phyloP scores from a whole-genome alignment of 2,329 filamentous ascomycete genomes.

The Hypoxylon sp. region DNA sequence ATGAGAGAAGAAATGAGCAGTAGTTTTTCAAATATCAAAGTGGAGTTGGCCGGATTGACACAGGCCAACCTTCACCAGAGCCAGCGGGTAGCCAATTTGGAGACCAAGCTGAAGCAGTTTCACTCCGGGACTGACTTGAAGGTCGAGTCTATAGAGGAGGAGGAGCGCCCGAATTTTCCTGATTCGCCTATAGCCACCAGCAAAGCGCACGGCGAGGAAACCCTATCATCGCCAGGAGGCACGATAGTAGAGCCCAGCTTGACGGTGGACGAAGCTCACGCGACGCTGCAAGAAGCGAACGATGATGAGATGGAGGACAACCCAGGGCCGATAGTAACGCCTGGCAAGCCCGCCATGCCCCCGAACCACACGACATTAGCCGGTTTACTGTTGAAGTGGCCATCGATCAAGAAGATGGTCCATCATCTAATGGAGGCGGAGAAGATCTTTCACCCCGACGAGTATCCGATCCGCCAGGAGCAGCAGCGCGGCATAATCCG shows the following conservation, averaged over 20 bases:
- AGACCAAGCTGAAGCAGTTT: constrained; percentile 44
- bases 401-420: constrained; percentile 72
- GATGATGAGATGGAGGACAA: constrained; percentile 61
- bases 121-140: constrained; percentile 45
- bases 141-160: constrained; percentile 47
- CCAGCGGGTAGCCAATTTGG: constrained; percentile 51
- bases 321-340: constrained; percentile 60
- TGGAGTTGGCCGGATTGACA: constrained; percentile 23
- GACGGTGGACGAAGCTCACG: constrained; percentile 45
- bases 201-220: constrained; percentile 36
- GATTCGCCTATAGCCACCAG: constrained; percentile 34
- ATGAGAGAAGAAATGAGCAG: constrained; percentile 49
- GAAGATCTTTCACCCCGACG: constrained; percentile 65
- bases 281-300: constrained; percentile 48
- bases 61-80: constrained; percentile 26
- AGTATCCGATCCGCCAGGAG: constrained; percentile 81
- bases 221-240: constrained; percentile 45
- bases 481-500: constrained; percentile 76
- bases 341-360: constrained; percentile 75
- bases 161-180: constrained; percentile 42
- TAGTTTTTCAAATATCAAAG: constrained; percentile 47
- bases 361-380: constrained; percentile 91
- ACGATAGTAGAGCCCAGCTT: constrained; percentile 40
- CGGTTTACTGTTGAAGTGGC: constrained; percentile 79
- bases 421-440: constrained; percentile 56